These are phyloP conservation scores for Epichloe festucae DNA, from an alignment of 2,329 filamentous ascomycete genomes.

Conservation along the genomic window DNA sequence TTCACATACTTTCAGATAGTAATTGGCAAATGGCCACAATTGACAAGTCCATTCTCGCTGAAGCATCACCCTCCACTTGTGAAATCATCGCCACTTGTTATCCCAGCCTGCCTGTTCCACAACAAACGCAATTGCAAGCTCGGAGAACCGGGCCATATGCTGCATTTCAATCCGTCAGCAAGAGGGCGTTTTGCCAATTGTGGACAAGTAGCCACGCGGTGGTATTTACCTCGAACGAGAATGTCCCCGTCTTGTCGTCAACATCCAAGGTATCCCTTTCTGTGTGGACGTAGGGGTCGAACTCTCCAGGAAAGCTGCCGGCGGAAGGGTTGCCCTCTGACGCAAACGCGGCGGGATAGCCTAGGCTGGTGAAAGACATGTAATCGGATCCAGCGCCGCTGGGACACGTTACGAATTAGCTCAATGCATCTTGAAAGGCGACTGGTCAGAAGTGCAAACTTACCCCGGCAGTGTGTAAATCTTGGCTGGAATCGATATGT, in stretches of 20 bases:
- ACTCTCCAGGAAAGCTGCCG: slow-evolving; percentile 19
- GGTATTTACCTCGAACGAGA: slow-evolving; percentile 23
- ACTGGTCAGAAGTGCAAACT: slow-evolving; percentile 2
- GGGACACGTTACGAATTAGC: neutral
- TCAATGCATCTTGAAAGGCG: neutral
- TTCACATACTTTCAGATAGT: no score
- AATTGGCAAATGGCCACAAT: no score
- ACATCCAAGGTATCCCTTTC: slow-evolving; percentile 24
- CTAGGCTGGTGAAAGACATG: slow-evolving; percentile 26
- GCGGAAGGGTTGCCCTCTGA: slow-evolving; percentile 23
- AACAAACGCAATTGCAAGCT: slow-evolving; percentile 26
- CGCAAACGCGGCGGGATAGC: slow-evolving; percentile 26
- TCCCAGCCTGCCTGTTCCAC: slow-evolving; percentile 28
- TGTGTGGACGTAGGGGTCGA: slow-evolving; percentile 26
- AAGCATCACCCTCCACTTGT: neutral
- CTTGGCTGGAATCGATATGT: slow-evolving; percentile 21
- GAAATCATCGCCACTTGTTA: slow-evolving; percentile 22
- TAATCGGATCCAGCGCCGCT: slow-evolving; percentile 27
- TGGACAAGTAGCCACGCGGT: neutral
- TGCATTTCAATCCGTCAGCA: slow-evolving; percentile 3
- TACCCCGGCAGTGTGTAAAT: slow-evolving; percentile 20
- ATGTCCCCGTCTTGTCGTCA: slow-evolving; percentile 23
- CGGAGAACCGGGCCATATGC: slow-evolving; percentile 28
- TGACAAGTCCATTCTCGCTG: no score
- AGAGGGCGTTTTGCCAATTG: slow-evolving; percentile 1